Base-by-base conservation (phyloP, 805 yeast species). In the Sugiyamaella lignohabitans region DNA sequence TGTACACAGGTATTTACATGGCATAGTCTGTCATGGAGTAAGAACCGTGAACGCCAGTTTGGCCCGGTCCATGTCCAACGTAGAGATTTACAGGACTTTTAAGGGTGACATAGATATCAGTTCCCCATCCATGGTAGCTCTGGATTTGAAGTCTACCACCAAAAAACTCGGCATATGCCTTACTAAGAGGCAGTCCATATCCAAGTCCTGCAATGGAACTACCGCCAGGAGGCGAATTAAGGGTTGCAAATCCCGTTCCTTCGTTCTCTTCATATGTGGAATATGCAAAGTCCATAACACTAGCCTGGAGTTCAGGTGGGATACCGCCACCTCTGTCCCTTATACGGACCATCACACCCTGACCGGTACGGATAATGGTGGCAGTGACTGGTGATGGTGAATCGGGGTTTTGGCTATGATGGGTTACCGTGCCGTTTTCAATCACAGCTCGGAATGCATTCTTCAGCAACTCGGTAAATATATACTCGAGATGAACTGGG, bases 251-350 rank as follows among this genome's bases (percentile, higher is more conserved):
- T 54, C 70, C 71, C 57, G 66, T 84, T 3, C 79, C 80, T 48
- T 78, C 83, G 18, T 72, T 70, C 3, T 64, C 63, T 41, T 79
- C 80, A 50, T 80, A 88, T 0, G 96, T 87, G 1, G 95, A 75
- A 65, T 84, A 91, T 3, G 96, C 82, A 65, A 87, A 91, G 56
- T 85, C 87, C 65, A 87, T 89, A 51, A 91, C 78, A 46, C 81
- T 79, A 20, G 72, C 68, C 51, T 85, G 76, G 4, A 79, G 70
- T 3, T 71, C 74, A 1, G 87, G 82, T 3, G 80, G 74, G 23
- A 91, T 87, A 2, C 98, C 98, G 46, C 87, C 87, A 17, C 97
- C 98, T 48, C 76, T 75, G 66, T 91, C 98, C 38, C 95, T 72
- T 29, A 91, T 70, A 48, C 96, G 72, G 4, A 93, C 71, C 51